These are phyloP conservation scores for Trichodelitschia bisporula DNA, from an alignment of 495 filamentous ascomycete genomes.

Conservation along the genomic window DNA sequence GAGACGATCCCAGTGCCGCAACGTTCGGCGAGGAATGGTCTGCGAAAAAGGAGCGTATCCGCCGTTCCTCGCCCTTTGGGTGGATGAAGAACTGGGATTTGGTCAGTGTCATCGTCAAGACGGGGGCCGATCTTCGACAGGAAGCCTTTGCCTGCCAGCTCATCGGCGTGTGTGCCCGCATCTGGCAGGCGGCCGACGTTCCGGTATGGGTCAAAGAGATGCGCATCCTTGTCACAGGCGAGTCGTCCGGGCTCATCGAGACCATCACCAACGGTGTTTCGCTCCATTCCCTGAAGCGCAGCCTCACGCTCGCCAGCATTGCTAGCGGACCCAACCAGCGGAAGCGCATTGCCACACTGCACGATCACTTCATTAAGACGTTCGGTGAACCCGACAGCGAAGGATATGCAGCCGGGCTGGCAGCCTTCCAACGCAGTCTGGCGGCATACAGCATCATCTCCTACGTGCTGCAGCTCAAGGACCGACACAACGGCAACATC, in stretches of 20 bases:
- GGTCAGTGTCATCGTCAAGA: constrained; percentile 58
- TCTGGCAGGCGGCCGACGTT: constrained; percentile 44
- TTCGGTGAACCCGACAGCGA: constrained; percentile 39
- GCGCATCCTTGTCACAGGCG: constrained; percentile 56
- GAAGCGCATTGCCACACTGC: constrained; percentile 42
- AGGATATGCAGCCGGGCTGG: constrained; percentile 34
- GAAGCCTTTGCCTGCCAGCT: constrained; percentile 61
- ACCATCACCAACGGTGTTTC: constrained; percentile 62
- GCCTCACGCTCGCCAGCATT: constrained; percentile 40
- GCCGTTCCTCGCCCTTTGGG: constrained; percentile 48
- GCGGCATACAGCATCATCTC: constrained; percentile 56
- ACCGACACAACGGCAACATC: constrained; percentile 62
- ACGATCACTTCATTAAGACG: constrained; percentile 51
- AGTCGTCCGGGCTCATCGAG: constrained; percentile 53
- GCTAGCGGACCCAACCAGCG: constrained; percentile 39
- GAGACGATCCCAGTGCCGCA: constrained; percentile 56
- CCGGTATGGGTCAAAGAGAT: constrained; percentile 62
- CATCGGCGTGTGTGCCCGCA: constrained; percentile 47
- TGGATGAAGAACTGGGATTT: constrained; percentile 66
- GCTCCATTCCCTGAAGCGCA: constrained; percentile 50
- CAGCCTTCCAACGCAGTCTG: constrained; percentile 43
- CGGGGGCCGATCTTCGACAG: constrained; percentile 48
- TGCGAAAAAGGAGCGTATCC: constrained; percentile 49
- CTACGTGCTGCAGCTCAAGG: constrained; percentile 54
- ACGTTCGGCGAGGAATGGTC: constrained; percentile 61